Conservation (phyloP, 2,329 filamentous ascomycete species). For the Penicillium polonicum region DNA sequence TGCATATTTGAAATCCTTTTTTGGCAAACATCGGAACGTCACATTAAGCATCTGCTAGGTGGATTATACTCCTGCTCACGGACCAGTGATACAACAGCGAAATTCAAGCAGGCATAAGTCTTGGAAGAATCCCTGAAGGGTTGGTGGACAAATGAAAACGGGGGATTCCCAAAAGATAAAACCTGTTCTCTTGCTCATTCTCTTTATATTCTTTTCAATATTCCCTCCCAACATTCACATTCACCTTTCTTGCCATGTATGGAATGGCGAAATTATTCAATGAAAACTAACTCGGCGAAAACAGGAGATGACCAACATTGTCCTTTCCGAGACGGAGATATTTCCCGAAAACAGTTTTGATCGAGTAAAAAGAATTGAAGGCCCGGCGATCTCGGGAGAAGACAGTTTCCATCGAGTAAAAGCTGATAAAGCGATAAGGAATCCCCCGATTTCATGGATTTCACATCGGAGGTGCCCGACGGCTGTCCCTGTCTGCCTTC, state of each 20-base stretch:
- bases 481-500: background rate
- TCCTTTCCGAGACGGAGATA: background rate
- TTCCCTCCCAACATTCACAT: background rate
- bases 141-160: background rate
- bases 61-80: background rate
- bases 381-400: background rate
- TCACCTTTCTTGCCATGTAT: background rate
- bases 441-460: background rate
- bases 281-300: background rate
- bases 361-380: conserved; percentile 25
- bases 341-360: conserved; percentile 22
- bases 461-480: conserved; percentile 1
- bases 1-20: background rate
- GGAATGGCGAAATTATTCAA: background rate
- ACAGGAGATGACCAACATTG: background rate
- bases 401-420: conserved; percentile 3
- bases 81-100: background rate
- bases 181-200: background rate
- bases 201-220: background rate
- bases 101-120: background rate
- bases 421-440: conserved; percentile 20
- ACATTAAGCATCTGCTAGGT: conserved; percentile 9
- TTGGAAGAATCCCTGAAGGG: background rate
- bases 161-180: background rate
- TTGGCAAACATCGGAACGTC: conserved; percentile 31